Conservation (phyloP, 192 early-diverging fungal species). For the Linnemannia schmuckeri region DNA sequence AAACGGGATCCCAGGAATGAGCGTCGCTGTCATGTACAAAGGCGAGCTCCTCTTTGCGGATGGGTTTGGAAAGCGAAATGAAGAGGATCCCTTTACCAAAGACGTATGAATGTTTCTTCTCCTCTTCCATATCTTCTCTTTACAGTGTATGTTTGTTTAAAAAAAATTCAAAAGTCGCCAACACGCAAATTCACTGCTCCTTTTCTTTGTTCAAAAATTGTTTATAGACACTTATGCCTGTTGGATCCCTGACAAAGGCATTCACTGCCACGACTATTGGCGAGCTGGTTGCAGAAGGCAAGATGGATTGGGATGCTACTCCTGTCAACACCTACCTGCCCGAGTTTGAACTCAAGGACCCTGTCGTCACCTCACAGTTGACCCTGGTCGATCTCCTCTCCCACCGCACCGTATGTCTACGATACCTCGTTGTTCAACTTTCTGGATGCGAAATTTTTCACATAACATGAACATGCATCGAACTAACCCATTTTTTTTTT, state of each 20-base stretch:
- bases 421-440: background rate
- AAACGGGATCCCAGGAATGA: background rate
- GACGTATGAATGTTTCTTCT: background rate
- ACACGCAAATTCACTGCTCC: too few species aligned
- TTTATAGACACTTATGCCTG: slow-evolving; percentile 14
- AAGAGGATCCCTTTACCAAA: background rate
- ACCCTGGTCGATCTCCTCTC: slow-evolving; percentile 5
- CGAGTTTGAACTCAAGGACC: slow-evolving; percentile 18
- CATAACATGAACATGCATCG: too few species aligned
- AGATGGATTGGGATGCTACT: slow-evolving; percentile 26
- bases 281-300: slow-evolving; percentile 23
- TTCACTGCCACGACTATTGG: slow-evolving; percentile 23
- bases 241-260: slow-evolving; percentile 25
- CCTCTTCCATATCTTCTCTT: background rate
- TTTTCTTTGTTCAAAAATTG: too few species aligned
- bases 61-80: slow-evolving; percentile 8
- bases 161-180: background rate
- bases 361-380: slow-evolving; percentile 13
- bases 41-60: slow-evolving; percentile 12
- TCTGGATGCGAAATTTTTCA: too few species aligned
- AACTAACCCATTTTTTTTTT: too few species aligned
- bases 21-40: slow-evolving; percentile 1
- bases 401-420: slow-evolving; percentile 11
- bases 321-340: slow-evolving; percentile 17
- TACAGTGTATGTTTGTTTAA: too few species aligned